These are phyloP conservation scores for Saccharomycopsis fibuligera DNA, from an alignment of 805 yeast genomes.

Conservation along the genomic window DNA sequence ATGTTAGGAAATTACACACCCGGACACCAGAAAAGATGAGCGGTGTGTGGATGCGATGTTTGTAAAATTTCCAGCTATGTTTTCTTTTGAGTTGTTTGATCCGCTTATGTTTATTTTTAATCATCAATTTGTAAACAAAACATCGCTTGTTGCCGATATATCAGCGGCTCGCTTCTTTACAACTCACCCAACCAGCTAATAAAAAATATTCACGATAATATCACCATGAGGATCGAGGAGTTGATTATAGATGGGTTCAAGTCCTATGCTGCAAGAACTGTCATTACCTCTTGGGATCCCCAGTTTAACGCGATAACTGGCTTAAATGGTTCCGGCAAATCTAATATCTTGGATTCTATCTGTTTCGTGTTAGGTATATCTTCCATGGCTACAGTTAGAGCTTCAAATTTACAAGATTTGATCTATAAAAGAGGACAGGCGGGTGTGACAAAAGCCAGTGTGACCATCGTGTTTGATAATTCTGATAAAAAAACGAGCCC, in stretches of 20 bases:
- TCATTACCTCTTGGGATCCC: slow-evolving; percentile 90
- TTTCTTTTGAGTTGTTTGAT: no score
- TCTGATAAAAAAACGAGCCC: slow-evolving; percentile 71
- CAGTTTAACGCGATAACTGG: slow-evolving; percentile 98
- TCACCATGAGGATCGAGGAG: slow-evolving; percentile 97
- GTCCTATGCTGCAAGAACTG: slow-evolving; percentile 95
- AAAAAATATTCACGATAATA: no score
- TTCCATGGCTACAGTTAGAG: slow-evolving; percentile 91
- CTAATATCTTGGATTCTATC: slow-evolving; percentile 92
- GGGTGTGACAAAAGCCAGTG: slow-evolving; percentile 94
- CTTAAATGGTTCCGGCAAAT: slow-evolving; percentile 94
- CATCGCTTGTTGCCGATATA: no score
- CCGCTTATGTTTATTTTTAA: no score
- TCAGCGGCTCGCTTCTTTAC: no score
- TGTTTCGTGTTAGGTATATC: slow-evolving; percentile 98
- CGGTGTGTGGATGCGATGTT: no score
- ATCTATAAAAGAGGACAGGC: slow-evolving; percentile 98
- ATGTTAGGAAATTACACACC: no score
- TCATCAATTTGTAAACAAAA: no score
- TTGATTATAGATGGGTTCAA: slow-evolving; percentile 95
- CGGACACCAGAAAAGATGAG: no score
- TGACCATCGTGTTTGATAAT: slow-evolving; percentile 92
- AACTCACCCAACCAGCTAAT: no score
- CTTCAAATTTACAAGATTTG: slow-evolving; percentile 85
- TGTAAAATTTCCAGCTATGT: no score